phyloP scores from a whole-genome alignment of 2,329 filamentous ascomycete genomes.

The Bipolaris gigantea region DNA sequence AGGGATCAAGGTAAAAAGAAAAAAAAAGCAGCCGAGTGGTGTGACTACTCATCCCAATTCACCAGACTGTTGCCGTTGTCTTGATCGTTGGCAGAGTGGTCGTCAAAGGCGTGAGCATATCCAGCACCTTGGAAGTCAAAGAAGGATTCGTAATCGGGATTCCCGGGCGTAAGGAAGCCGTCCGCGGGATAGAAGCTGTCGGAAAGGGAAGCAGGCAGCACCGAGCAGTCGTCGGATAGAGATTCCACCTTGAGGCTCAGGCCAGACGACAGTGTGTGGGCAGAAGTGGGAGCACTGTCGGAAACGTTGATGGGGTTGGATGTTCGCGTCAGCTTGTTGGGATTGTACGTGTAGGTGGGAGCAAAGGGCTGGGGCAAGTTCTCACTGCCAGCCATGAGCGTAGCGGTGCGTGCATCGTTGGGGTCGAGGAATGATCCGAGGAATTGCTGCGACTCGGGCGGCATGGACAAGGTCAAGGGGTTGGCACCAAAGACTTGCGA shows the following conservation, averaged over 20 bases:
- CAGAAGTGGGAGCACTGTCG: conserved; percentile 43
- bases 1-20: neutral
- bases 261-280: conserved; percentile 48
- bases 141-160: conserved; percentile 24
- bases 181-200: conserved; percentile 28
- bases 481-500: conserved; percentile 41
- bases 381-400: conserved; percentile 52
- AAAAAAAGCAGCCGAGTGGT: neutral
- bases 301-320: conserved; percentile 6
- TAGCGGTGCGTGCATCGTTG: conserved; percentile 49
- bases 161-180: conserved; percentile 25
- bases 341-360: conserved; percentile 51
- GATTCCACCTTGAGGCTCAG: conserved; percentile 26
- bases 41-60: conserved; percentile 26
- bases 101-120: conserved; percentile 19
- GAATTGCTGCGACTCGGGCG: conserved; percentile 57
- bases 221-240: conserved; percentile 16
- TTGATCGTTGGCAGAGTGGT: conserved; percentile 22
- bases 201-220: conserved; percentile 22
- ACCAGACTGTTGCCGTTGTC: conserved; percentile 27
- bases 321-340: conserved; percentile 43
- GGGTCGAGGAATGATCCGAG: conserved; percentile 52
- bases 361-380: conserved; percentile 45
- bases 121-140: conserved; percentile 27
- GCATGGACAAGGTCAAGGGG: conserved; percentile 55